Percentiles rank a stretch among this genome's conserved stretches.
These are phyloP conservation scores for Gymnopilus junonius DNA, from an alignment of 768 basidiomycete species.

Conservation along the genomic window DNA sequence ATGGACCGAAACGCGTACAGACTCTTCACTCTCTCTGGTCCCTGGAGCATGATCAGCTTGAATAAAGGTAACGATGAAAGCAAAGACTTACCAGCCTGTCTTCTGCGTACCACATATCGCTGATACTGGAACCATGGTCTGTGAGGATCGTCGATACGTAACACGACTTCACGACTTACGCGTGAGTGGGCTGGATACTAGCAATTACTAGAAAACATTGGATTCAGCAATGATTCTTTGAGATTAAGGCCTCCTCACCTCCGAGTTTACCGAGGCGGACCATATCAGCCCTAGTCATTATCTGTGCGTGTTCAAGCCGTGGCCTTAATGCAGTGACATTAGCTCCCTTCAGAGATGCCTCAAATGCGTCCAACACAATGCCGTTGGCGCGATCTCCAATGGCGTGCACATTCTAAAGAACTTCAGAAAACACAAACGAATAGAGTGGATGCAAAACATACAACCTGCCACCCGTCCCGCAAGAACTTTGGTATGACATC, in stretches of 20 bases:
- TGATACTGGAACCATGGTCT: slow-evolving; percentile 49
- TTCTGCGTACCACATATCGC: slow-evolving; percentile 92
- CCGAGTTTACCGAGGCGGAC: slow-evolving; percentile 77
- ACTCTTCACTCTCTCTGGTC: slow-evolving; percentile 80
- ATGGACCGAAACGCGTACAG: slow-evolving; percentile 88
- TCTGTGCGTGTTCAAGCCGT: slow-evolving; percentile 91
- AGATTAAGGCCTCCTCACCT: slow-evolving; percentile 48
- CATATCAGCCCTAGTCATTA: slow-evolving; percentile 80
- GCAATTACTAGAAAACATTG: slow-evolving; percentile 67
- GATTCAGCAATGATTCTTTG: slow-evolving; percentile 9
- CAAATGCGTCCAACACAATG: slow-evolving; percentile 83
- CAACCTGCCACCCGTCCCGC: slow-evolving; percentile 89
- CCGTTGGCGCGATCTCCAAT: slow-evolving; percentile 89
- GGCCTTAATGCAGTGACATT: slow-evolving; percentile 72
- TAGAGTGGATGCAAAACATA: slow-evolving; percentile 41
- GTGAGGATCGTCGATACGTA: background rate
- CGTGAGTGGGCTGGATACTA: slow-evolving; percentile 90
- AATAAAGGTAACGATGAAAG: background rate
- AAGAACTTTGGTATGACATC: slow-evolving; percentile 72
- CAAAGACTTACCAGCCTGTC: slow-evolving; percentile 64
- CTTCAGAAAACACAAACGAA: background rate
- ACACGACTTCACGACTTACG: slow-evolving; percentile 48
- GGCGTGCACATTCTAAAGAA: slow-evolving; percentile 78
- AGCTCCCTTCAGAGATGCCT: slow-evolving; percentile 60
- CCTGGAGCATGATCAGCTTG: slow-evolving; percentile 43